Evolutionary conservation across 2,329 filamentous ascomycete genomes (phyloP).

Genomic region (Keithomyces neogunnii): DNA sequence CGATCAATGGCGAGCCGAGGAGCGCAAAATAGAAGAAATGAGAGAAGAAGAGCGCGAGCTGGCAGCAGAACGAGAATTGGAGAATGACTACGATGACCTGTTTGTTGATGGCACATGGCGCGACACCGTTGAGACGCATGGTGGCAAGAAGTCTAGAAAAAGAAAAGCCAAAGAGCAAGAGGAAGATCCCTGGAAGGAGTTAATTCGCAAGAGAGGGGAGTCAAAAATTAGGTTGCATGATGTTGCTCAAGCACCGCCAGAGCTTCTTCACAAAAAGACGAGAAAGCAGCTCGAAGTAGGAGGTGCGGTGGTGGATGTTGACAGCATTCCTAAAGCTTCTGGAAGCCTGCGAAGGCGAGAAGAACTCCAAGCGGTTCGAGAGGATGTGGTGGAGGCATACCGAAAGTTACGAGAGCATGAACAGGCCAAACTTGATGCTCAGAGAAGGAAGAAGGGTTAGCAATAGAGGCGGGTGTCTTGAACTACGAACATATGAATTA

Average conservation of each 20-base stretch:
- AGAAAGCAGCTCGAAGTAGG: slow-evolving; percentile 24
- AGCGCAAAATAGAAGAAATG: slow-evolving; percentile 52
- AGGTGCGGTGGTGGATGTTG: slow-evolving; percentile 26
- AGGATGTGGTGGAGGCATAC: slow-evolving; percentile 30
- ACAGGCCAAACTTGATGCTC: slow-evolving; percentile 22
- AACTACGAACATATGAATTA: too few species aligned
- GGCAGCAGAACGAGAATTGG: slow-evolving; percentile 54
- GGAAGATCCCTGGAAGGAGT: slow-evolving; percentile 65
- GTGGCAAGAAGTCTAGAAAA: slow-evolving; percentile 18
- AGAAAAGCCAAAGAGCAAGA: slow-evolving; percentile 42
- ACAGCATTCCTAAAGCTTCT: slow-evolving; percentile 27
- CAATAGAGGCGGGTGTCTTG: not conserved
- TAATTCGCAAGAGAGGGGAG: slow-evolving; percentile 59
- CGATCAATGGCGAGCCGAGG: slow-evolving; percentile 66
- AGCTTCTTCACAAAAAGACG: slow-evolving; percentile 51
- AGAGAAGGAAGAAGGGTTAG: not conserved
- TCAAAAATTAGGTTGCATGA: slow-evolving; percentile 42
- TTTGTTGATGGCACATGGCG: slow-evolving; percentile 24
- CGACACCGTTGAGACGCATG: slow-evolving; percentile 31
- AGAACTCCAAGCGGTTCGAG: slow-evolving; percentile 25
- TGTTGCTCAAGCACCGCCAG: slow-evolving; percentile 68
- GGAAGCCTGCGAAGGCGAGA: slow-evolving; percentile 31
- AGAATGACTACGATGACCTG: slow-evolving; percentile 45
- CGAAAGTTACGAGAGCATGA: slow-evolving; percentile 29
- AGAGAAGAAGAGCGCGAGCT: slow-evolving; percentile 58